Evolutionary conservation across 2,329 filamentous ascomycete genomes (phyloP).

Genomic region (Plenodomus tracheiphilus): DNA sequence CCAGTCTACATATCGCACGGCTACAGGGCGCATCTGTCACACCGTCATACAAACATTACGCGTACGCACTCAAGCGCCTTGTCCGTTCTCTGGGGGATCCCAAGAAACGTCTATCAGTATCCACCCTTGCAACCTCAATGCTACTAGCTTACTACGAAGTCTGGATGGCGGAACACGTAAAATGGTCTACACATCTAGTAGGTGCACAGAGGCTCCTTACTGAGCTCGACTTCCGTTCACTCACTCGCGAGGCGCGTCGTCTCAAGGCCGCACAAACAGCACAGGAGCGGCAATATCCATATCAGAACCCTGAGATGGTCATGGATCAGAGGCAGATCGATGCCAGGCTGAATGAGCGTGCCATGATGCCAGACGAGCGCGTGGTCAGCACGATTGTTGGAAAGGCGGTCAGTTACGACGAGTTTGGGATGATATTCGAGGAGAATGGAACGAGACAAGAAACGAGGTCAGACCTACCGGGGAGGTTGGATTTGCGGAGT

Average conservation of each 20-base stretch:
- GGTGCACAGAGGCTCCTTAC: slow-evolving; percentile 80
- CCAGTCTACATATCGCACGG: slow-evolving; percentile 84
- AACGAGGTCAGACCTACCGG: slow-evolving; percentile 41
- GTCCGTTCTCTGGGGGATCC: slow-evolving; percentile 74
- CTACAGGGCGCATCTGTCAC: slow-evolving; percentile 74
- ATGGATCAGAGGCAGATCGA: slow-evolving; percentile 34
- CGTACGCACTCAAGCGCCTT: slow-evolving; percentile 77
- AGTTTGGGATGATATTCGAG: slow-evolving; percentile 56
- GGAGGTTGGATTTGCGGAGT: slow-evolving; percentile 67
- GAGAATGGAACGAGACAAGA: slow-evolving; percentile 28
- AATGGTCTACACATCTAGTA: slow-evolving; percentile 91
- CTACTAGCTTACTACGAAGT: slow-evolving; percentile 92
- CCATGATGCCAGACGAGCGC: slow-evolving; percentile 48
- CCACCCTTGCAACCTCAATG: slow-evolving; percentile 85
- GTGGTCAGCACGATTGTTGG: slow-evolving; percentile 64
- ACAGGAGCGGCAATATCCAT: slow-evolving; percentile 42
- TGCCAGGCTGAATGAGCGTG: slow-evolving; percentile 52
- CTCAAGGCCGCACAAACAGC: slow-evolving; percentile 58
- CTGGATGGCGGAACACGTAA: slow-evolving; percentile 89
- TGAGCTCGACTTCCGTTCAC: slow-evolving; percentile 76
- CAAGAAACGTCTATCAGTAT: slow-evolving; percentile 70
- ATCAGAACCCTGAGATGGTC: slow-evolving; percentile 35
- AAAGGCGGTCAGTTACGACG: slow-evolving; percentile 60
- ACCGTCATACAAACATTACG: slow-evolving; percentile 88
- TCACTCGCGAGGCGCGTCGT: slow-evolving; percentile 71